Conservation (phyloP, 129 eudicot species). For the Tanacetum coccineum region DNA sequence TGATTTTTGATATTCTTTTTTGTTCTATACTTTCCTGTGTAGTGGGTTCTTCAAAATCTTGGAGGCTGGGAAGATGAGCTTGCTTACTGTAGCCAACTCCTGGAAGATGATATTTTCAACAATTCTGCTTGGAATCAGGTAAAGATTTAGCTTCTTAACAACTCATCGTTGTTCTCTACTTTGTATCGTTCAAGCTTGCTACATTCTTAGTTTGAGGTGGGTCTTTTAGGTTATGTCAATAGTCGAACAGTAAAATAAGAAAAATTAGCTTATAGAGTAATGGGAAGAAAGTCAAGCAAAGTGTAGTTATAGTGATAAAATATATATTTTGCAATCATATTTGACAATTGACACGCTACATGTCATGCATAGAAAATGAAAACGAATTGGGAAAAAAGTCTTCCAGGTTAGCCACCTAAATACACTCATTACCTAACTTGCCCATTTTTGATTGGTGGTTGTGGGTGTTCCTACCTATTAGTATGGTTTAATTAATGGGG, state of each 20-base stretch:
- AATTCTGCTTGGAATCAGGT: constrained; percentile 99
- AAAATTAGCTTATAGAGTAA: background rate
- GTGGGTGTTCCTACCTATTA: no score
- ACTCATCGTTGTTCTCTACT: background rate
- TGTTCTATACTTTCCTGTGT: constrained; percentile 20
- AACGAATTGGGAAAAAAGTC: no score
- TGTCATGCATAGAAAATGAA: no score
- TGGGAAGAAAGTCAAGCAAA: background rate
- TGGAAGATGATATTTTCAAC: constrained; percentile 75
- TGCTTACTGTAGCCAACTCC: constrained; percentile 71
- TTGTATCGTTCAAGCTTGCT: background rate
- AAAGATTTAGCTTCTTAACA: background rate
- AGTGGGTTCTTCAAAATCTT: constrained; percentile 96
- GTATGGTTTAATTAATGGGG: no score
- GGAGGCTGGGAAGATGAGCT: constrained; percentile 99
- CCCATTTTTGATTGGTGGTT: no score
- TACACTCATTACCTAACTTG: no score
- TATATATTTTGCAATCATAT: background rate
- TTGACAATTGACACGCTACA: no score
- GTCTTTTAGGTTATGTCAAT: background rate
- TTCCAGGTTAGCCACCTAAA: no score
- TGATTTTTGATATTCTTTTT: constrained; percentile 2
- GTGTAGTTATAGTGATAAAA: background rate
- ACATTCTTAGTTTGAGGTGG: no score
- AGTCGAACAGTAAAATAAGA: background rate